phyloP scores from a whole-genome alignment of 768 basidiomycete species.

The Calocybe indica region DNA sequence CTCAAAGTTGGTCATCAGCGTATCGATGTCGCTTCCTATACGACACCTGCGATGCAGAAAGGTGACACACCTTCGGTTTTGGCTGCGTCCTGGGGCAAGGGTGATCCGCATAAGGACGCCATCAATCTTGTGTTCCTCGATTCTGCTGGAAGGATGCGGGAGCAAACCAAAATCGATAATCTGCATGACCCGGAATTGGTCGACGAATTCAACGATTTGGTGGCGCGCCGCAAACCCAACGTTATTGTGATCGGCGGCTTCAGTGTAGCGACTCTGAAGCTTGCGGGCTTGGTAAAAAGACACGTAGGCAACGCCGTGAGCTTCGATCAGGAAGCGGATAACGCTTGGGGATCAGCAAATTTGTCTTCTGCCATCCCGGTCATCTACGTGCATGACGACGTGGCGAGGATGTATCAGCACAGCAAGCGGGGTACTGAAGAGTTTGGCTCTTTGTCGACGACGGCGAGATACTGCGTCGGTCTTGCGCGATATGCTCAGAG shows the following conservation, averaged over 20 bases:
- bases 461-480: constrained; percentile 90
- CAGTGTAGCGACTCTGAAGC: constrained; percentile 70
- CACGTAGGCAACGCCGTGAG: constrained; percentile 24
- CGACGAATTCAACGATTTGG: constrained; percentile 76
- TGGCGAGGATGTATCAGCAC: constrained; percentile 91
- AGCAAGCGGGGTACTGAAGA: constrained; percentile 82
- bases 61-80: constrained; percentile 78
- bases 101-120: constrained; percentile 88
- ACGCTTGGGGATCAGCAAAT: constrained; percentile 9
- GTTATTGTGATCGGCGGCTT: constrained; percentile 89
- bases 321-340: constrained; percentile 21
- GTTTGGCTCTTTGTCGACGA: constrained; percentile 68
- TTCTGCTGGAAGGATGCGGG: constrained; percentile 84
- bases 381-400: constrained; percentile 83
- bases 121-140: constrained; percentile 84
- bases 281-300: constrained; percentile 61
- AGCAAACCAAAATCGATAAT: constrained; percentile 85
- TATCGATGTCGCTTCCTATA: constrained; percentile 76
- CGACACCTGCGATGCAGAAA: constrained; percentile 51
- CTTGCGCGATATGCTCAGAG: constrained; percentile 91
- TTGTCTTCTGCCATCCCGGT: constrained; percentile 58
- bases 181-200: constrained; percentile 63
- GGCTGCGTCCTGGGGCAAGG: constrained; percentile 91
- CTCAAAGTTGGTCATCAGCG: constrained; percentile 40
- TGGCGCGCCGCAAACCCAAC: constrained; percentile 79